These are phyloP conservation scores for Trichoderma cornu-damae DNA, from an alignment of 2,329 filamentous ascomycete genomes.

Conservation along the genomic window DNA sequence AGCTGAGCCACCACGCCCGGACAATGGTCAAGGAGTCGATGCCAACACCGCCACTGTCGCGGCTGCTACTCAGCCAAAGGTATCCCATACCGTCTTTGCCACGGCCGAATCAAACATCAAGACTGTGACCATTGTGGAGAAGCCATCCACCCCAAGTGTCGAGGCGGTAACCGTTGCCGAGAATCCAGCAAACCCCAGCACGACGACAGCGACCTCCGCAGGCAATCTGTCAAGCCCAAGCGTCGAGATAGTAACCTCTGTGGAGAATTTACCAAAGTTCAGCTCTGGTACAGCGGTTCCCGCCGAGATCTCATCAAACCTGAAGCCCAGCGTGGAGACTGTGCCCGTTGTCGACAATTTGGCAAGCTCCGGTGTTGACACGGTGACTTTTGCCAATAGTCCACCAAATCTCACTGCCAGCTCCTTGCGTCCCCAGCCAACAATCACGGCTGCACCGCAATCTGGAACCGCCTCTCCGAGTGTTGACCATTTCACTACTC, in stretches of 20 bases:
- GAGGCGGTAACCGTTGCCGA: not conserved
- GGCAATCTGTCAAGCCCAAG: not conserved
- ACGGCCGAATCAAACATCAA: not conserved
- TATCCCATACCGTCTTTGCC: not conserved
- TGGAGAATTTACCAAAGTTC: not conserved
- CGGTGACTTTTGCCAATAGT: not conserved
- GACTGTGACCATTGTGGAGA: not conserved
- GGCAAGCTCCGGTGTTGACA: not conserved
- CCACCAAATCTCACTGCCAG: not conserved
- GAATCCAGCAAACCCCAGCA: not conserved
- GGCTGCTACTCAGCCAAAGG: not conserved
- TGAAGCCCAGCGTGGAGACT: not conserved
- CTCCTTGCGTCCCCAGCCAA: constrained; percentile 18
- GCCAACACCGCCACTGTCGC: not conserved
- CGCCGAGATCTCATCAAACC: not conserved
- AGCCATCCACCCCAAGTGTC: not conserved
- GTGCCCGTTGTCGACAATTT: not conserved
- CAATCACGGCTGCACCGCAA: constrained; percentile 25
- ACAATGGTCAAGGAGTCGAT: not conserved
- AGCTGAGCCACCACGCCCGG: not conserved
- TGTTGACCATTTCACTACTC: constrained; percentile 23
- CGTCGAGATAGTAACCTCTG: not conserved
- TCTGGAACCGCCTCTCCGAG: constrained; percentile 18
- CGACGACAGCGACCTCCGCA: not conserved
- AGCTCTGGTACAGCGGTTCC: not conserved